phyloP scores from a whole-genome alignment of 805 yeast species.

The Wickerhamiella australiensis region DNA sequence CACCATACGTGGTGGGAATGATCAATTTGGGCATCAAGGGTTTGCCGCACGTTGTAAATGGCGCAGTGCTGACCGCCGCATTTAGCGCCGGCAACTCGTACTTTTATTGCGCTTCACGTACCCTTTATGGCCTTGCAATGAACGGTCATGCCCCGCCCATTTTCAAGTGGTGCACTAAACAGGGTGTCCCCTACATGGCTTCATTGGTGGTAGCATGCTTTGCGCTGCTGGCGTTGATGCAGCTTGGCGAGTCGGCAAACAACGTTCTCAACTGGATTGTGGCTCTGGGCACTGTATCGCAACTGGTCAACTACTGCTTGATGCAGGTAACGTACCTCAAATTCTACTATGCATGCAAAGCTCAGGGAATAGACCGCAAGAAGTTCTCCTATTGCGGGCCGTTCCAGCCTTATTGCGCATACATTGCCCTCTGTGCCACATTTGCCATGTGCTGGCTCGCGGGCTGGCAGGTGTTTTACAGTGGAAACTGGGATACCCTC shows the following conservation, averaged over 20 bases:
- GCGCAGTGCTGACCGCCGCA: constrained; percentile 58
- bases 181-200: constrained; percentile 60
- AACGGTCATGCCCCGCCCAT: constrained; percentile 63
- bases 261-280: constrained; percentile 62
- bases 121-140: constrained; percentile 56
- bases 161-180: constrained; percentile 47
- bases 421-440: constrained; percentile 37
- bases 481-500: constrained; percentile 51
- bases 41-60: constrained; percentile 50
- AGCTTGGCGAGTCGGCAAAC: constrained; percentile 45
- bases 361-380: constrained; percentile 39
- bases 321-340: constrained; percentile 48
- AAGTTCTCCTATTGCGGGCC: constrained; percentile 41
- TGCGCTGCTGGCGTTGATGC: constrained; percentile 55
- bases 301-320: constrained; percentile 46
- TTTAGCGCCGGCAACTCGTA: constrained; percentile 79
- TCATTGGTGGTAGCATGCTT: constrained; percentile 39
- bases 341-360: constrained; percentile 47
- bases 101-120: constrained; percentile 58
- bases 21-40: constrained; percentile 39
- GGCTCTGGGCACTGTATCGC: constrained; percentile 59
- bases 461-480: constrained; percentile 61
- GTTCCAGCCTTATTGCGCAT: constrained; percentile 49
- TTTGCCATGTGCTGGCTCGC: constrained; percentile 44
- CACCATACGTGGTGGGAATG: constrained; percentile 80